Conservation (phyloP, 768 basidiomycete species). For the Clavaria fumosa region DNA sequence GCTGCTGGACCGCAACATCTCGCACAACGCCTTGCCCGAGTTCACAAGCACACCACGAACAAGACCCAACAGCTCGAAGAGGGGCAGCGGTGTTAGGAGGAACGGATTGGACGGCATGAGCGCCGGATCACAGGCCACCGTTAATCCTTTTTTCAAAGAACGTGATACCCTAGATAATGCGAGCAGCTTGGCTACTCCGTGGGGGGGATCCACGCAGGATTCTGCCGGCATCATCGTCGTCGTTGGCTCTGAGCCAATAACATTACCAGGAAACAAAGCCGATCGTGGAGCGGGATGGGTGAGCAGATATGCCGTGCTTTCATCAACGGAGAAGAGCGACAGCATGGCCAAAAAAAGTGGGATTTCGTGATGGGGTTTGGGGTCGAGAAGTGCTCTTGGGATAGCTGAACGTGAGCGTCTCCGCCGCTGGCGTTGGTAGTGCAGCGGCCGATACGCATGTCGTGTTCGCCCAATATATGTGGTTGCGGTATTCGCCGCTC, state of each 20-base stretch:
- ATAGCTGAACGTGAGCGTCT: neutral
- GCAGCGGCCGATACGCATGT: neutral
- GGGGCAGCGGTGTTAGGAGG: constrained; percentile 1
- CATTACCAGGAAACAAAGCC: constrained; percentile 18
- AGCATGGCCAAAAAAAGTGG: constrained; percentile 24
- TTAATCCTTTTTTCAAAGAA: constrained; percentile 7
- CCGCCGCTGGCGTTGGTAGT: neutral
- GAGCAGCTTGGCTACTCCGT: constrained; percentile 8
- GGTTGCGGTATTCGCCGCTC: constrained; percentile 1
- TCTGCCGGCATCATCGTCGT: too few relatives aligned
- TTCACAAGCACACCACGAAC: constrained; percentile 3
- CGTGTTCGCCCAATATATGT: neutral
- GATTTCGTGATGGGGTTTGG: constrained; percentile 20
- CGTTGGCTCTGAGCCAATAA: neutral
- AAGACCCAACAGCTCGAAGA: constrained; percentile 4
- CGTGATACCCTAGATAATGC: neutral
- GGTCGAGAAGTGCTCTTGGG: constrained; percentile 3
- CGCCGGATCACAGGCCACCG: constrained; percentile 5
- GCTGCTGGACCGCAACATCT: too few relatives aligned
- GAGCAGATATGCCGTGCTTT: constrained; percentile 23
- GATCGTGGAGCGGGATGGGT: constrained; percentile 19
- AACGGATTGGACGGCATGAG: constrained; percentile 1
- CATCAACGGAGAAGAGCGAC: constrained; percentile 23
- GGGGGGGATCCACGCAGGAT: neutral
- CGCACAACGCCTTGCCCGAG: constrained; percentile 6